A percentile compares a stretch with the other conserved stretches of the same genome.
phyloP scores from a whole-genome alignment of 2,329 filamentous ascomycete genomes.

The Dothistroma septosporum region DNA sequence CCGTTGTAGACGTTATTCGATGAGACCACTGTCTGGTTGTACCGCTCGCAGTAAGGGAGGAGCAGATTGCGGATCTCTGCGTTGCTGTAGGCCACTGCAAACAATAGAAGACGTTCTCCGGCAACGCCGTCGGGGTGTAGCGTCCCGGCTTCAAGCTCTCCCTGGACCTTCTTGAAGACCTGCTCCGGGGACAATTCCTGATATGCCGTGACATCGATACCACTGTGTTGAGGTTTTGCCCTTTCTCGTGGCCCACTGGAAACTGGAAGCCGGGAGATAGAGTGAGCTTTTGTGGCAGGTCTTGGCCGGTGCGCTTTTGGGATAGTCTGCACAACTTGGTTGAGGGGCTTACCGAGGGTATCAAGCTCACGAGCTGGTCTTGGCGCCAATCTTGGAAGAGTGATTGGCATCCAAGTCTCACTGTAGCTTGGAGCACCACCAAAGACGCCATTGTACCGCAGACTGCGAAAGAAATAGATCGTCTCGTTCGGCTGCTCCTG shows the following conservation, averaged over 20 bases:
- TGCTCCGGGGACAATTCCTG: background rate
- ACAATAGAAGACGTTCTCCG: background rate
- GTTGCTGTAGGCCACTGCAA: background rate
- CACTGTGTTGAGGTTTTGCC: background rate
- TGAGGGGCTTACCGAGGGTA: background rate
- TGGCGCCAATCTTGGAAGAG: background rate
- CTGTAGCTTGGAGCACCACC: background rate
- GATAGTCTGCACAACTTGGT: background rate
- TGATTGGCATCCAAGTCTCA: background rate
- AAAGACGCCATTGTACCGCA: background rate
- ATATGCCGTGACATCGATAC: background rate
- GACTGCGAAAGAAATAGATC: background rate
- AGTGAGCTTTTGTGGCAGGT: too few relatives aligned
- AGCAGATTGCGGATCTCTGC: background rate
- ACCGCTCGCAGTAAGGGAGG: background rate
- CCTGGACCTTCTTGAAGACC: background rate
- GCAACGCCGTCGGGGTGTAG: background rate
- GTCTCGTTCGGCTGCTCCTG: background rate
- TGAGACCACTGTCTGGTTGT: background rate
- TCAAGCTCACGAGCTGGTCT: background rate
- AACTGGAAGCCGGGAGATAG: too few relatives aligned
- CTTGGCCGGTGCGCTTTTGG: too few relatives aligned
- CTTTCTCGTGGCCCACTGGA: background rate
- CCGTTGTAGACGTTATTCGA: background rate
- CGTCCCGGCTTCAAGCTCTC: background rate